A percentile compares a stretch with the other conserved stretches of the same genome.
Conservation (phyloP, 192 early-diverging fungal genomes). For the Coemansia guatemalensis region DNA sequence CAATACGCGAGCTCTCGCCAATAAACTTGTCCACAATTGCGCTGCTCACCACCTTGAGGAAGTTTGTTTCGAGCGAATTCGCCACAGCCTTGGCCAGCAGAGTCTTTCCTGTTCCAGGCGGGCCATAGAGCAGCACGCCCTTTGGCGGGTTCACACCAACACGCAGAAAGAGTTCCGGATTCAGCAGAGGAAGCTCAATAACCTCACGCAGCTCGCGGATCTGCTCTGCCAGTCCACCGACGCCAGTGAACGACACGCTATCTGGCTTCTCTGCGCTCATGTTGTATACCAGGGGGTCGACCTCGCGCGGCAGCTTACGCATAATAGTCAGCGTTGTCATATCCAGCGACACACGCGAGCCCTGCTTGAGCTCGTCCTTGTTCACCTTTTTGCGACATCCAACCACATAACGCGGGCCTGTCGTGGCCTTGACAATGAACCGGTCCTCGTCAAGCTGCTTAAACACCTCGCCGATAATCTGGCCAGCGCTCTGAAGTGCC, state of each 20-base stretch:
- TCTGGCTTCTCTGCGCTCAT: conserved; percentile 99
- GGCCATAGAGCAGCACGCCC: conserved; percentile 94
- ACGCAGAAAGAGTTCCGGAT: conserved; percentile 96
- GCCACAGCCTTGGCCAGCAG: conserved; percentile 96
- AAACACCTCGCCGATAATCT: conserved; percentile 97
- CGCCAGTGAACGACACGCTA: conserved; percentile 91
- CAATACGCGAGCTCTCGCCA: conserved; percentile 95
- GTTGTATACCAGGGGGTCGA: conserved; percentile 99
- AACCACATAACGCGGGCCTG: conserved; percentile 97
- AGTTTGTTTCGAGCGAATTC: conserved; percentile 95
- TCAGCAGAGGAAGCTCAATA: conserved; percentile 98
- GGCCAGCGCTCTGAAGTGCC: conserved; percentile 97
- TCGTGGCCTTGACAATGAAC: conserved; percentile 97
- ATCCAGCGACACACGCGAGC: conserved; percentile 97
- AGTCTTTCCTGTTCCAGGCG: conserved; percentile 98
- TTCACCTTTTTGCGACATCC: conserved; percentile 93
- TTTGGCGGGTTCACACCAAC: conserved; percentile 99
- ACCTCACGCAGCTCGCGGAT: conserved; percentile 98
- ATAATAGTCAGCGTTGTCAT: conserved; percentile 99
- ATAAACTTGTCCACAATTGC: conserved; percentile 99
- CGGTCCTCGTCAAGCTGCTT: conserved; percentile 96
- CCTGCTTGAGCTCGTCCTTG: conserved; percentile 93
- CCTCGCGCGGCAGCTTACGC: conserved; percentile 96
- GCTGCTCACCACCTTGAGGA: conserved; percentile 96
- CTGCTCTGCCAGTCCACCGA: conserved; percentile 94